phyloP scores from a whole-genome alignment of 306 rosid species.

The Cyamopsis tetragonoloba region DNA sequence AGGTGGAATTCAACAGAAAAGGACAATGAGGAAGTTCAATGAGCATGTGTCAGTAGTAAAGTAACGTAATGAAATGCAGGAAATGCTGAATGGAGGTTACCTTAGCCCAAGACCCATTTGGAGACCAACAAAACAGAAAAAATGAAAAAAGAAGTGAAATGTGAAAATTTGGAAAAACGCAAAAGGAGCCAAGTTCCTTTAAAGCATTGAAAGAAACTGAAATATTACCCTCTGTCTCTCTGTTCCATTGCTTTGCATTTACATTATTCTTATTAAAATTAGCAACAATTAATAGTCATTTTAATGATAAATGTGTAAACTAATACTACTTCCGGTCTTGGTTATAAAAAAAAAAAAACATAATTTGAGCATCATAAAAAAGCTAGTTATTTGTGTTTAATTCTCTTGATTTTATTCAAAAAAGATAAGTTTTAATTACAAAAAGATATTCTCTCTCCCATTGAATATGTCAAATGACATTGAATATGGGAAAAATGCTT shows the following conservation, averaged over 20 bases:
- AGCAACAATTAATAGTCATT: no score
- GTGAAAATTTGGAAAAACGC: conserved; percentile 44
- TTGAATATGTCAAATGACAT: no score
- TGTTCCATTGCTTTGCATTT: conserved; percentile 16
- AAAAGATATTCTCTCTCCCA: no score
- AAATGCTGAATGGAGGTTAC: conserved; percentile 24
- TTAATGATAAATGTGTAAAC: no score
- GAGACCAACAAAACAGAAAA: conserved; percentile 35
- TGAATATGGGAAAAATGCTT: no score
- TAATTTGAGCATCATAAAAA: no score
- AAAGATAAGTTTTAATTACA: no score
- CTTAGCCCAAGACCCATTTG: conserved; percentile 44
- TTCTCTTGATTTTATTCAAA: no score
- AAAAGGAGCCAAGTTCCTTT: conserved; percentile 24
- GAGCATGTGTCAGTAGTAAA: no score
- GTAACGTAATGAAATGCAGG: conserved; percentile 38
- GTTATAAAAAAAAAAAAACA: no score
- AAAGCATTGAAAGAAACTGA: conserved; percentile 33
- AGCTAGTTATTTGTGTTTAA: no score
- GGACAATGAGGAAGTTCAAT: conserved; percentile 17
- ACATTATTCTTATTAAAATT: conserved; percentile 4
- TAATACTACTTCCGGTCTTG: no score
- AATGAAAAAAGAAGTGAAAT: conserved; percentile 13
- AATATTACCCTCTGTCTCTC: conserved; percentile 28
- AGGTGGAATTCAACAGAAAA: conserved; percentile 24